phyloP scores from a whole-genome alignment of 805 yeast genomes.

The Metschnikowia aberdeeniae region DNA sequence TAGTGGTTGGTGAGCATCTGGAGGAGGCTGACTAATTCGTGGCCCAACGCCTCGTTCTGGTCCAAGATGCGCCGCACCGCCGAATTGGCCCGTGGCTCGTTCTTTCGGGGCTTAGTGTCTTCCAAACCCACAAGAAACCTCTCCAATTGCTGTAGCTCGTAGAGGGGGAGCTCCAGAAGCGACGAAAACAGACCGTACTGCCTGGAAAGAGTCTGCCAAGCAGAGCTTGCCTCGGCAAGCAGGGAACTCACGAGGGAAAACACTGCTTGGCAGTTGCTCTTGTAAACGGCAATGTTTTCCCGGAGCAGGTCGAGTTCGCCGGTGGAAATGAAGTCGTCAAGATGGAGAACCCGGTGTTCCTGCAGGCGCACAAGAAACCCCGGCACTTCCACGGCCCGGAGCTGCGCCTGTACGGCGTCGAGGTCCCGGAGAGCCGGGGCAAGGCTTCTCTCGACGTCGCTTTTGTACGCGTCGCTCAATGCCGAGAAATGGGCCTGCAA shows the following conservation, averaged over 20 bases:
- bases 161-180: background rate
- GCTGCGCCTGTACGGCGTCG: constrained; percentile 21
- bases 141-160: background rate
- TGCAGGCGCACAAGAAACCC: constrained; percentile 13
- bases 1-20: constrained; percentile 76
- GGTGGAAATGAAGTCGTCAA: constrained; percentile 32
- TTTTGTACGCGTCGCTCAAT: constrained; percentile 6
- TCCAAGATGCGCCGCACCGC: constrained; percentile 4
- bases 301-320: constrained; percentile 27
- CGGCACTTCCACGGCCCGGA: constrained; percentile 31
- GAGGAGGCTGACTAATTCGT: constrained; percentile 64
- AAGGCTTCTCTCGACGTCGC: constrained; percentile 13
- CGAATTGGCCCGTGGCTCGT: background rate
- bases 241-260: constrained; percentile 1
- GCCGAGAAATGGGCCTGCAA: constrained; percentile 12
- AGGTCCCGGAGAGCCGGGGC: constrained; percentile 23
- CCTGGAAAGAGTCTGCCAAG: background rate
- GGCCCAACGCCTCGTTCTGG: constrained; percentile 51
- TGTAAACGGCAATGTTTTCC: constrained; percentile 25
- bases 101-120: background rate
- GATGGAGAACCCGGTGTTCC: background rate
- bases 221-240: background rate
- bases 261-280: constrained; percentile 18
- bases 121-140: background rate
- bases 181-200: background rate